phyloP scores from a whole-genome alignment of 257 asterid species.

The Lycium barbarum region DNA sequence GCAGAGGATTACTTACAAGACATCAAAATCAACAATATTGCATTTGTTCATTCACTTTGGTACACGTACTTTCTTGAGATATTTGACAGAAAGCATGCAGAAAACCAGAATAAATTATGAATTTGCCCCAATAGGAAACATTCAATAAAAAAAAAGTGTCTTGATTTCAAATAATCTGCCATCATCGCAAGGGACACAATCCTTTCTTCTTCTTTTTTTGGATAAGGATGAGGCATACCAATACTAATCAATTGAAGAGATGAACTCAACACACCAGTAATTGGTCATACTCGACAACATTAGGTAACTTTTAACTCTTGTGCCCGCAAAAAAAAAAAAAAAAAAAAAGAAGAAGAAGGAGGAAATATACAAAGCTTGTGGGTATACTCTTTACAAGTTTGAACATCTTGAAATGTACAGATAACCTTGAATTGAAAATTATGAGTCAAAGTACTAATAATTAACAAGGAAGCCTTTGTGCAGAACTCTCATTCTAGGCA shows the following conservation, averaged over 20 bases:
- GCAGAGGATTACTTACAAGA: background rate
- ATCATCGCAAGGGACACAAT: background rate
- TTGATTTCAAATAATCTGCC: background rate
- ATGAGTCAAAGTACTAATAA: background rate
- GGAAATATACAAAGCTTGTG: background rate
- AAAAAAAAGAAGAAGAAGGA: no score
- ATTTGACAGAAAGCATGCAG: background rate
- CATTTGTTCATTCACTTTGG: background rate
- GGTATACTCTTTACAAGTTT: background rate
- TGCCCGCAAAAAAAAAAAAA: background rate
- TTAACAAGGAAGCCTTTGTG: background rate
- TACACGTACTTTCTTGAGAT: background rate
- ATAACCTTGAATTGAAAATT: background rate
- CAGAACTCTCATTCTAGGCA: conserved; percentile 6
- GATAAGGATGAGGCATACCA: background rate
- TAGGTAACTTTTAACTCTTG: background rate
- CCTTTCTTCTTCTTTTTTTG: background rate
- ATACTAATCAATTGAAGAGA: background rate
- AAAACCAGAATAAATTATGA: background rate
- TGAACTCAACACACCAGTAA: background rate
- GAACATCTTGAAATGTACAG: background rate
- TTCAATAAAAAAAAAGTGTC: background rate
- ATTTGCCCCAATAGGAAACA: background rate
- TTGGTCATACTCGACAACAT: background rate
- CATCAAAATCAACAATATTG: background rate